Percentiles rank a stretch among this genome's conserved stretches.
Evolutionary conservation across 257 asterid species (phyloP).

Genomic region (Striga asiatica): DNA sequence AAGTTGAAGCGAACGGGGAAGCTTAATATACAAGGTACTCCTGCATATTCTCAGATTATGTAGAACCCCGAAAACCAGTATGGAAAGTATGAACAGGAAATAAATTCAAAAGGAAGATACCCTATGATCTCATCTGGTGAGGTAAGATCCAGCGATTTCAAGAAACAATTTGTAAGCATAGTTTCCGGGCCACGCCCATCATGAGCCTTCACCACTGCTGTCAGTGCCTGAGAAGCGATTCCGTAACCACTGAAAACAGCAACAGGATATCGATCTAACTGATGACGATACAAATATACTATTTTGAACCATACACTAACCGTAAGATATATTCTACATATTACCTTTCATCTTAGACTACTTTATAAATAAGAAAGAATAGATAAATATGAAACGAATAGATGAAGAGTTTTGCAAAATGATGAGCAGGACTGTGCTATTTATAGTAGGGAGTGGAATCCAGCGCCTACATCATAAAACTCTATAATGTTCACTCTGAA

Average conservation of each 20-base stretch:
- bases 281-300: neutral
- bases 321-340: neutral
- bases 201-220: conserved; percentile 79
- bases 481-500: neutral
- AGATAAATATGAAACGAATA: neutral
- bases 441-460: neutral
- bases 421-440: neutral
- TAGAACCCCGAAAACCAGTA: too few relatives aligned
- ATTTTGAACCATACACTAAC: conserved; percentile 9
- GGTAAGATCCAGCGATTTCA: conserved; percentile 63
- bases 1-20: too few relatives aligned
- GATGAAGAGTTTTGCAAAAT: neutral
- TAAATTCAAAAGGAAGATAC: conserved; percentile 28
- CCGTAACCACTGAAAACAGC: conserved; percentile 79
- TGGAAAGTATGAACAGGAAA: conserved; percentile 4
- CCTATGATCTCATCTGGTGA: conserved; percentile 90
- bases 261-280: conserved; percentile 1
- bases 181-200: conserved; percentile 95
- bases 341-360: too few relatives aligned
- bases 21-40: too few relatives aligned
- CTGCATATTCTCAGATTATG: too few relatives aligned
- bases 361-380: neutral
- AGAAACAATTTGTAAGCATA: conserved; percentile 50
- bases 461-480: conserved; percentile 7
- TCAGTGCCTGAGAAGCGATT: conserved; percentile 84